Evolutionary conservation across 2,329 filamentous ascomycete genomes (phyloP), one percentile per base, ranked within the genome.

Genomic region (Polychaeton citri): DNA sequence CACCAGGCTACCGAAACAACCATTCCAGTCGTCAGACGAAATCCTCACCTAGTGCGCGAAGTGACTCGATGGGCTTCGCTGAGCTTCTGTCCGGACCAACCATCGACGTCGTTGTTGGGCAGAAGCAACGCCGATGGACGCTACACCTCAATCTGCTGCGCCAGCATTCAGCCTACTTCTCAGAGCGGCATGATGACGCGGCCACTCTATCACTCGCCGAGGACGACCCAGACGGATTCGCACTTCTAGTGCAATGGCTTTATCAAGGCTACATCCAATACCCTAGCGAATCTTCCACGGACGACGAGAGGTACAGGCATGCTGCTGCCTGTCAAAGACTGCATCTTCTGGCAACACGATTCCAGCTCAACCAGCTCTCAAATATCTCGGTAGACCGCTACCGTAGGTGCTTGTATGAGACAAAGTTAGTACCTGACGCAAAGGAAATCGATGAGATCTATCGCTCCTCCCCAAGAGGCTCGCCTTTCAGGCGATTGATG

Each of bases 311-410:
- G 49, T 72, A 70, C 58, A 64, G 69, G 10, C 65, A 71, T 43
- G 68, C 68, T 6, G 66, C 68, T 26, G 62, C 60, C 35, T 71
- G 68, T 44, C 63, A 71, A 49, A 68, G 65, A 49, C 59, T 72
- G 19, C 69, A 71, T 42, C 47, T 68, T 19, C 57, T 72, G 7
- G 71, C 68, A 53, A 61, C 68, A 38, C 64, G 61, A 41, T 64
- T 72, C 49, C 59, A 66, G 26, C 59, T 71, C 49, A 53, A 61
- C 2, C 58, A 64, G 43, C 51, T 72, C 13, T 69, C 68, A 52
- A 71, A 72, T 38, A 53, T 67, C 8, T 66, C 68, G 36, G 71
- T 72, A 51, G 68, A 71, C 44, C 64, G 67, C 41, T 72, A 71
- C 44, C 58, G 69, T 8, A 62, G 63, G 41, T 66, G 64, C 8